Evolutionary conservation across 441 rosid genomes (phyloP).

Genomic region (Monsonia emarginata): DNA sequence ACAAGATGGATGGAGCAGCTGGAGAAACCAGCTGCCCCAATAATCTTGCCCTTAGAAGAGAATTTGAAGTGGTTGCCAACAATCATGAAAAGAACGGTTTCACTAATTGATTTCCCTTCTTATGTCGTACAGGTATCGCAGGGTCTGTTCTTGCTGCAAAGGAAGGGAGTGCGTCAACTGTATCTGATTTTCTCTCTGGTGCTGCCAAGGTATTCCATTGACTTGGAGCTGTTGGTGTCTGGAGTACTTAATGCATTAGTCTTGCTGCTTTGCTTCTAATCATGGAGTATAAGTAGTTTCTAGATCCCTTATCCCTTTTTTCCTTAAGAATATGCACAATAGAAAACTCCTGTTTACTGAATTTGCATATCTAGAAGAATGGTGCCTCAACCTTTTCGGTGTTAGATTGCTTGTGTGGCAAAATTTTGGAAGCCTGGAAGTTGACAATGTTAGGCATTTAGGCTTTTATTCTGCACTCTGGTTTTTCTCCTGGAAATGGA

Average conservation of each 20-base stretch:
- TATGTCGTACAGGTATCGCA: constrained; percentile 44
- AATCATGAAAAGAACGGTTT: background rate
- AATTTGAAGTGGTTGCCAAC: background rate
- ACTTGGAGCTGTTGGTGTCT: background rate
- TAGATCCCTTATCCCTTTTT: too few relatives aligned
- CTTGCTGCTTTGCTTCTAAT: background rate
- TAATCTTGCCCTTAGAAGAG: too few relatives aligned
- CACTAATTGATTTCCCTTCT: background rate
- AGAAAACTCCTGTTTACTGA: too few relatives aligned
- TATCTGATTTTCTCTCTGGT: constrained; percentile 54
- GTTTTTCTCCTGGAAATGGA: background rate
- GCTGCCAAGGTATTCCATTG: constrained; percentile 51
- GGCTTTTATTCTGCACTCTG: background rate
- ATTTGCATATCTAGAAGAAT: too few relatives aligned
- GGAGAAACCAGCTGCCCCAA: too few relatives aligned
- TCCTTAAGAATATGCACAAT: too few relatives aligned
- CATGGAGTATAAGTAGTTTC: too few relatives aligned
- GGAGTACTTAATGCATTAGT: background rate
- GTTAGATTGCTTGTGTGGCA: background rate
- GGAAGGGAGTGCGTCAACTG: constrained; percentile 46
- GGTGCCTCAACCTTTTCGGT: background rate
- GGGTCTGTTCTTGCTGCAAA: constrained; percentile 70
- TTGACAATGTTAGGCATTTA: too few relatives aligned
- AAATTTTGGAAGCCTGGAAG: too few relatives aligned
- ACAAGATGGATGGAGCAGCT: too few relatives aligned